These are phyloP conservation scores for Mesembryanthemum crystallinum DNA, from an alignment of 148 eudicot species.

Conservation along the genomic window DNA sequence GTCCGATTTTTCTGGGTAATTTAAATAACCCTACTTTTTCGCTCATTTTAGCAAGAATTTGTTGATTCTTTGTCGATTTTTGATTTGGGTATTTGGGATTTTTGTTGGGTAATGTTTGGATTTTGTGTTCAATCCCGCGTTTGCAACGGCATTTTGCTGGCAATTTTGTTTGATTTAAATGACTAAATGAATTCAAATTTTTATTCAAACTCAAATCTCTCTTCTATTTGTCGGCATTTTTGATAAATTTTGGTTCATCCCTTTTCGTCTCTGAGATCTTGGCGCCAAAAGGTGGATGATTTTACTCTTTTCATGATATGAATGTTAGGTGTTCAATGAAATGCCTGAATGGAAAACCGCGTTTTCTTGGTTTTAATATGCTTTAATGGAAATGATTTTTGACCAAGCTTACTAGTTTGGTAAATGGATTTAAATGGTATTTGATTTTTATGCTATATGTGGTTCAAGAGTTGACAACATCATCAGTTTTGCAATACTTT, in stretches of 20 bases:
- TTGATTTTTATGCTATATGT: not conserved
- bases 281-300: not conserved
- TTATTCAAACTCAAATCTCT: not conserved
- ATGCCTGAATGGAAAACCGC: conserved; percentile 18
- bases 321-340: conserved; percentile 26
- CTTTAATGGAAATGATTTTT: conserved; percentile 3
- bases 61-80: not conserved
- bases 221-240: not conserved
- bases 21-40: conserved; percentile 19
- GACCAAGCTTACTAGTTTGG: not conserved
- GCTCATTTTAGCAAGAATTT: conserved; percentile 6
- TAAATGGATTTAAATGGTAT: not conserved
- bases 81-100: conserved; percentile 22
- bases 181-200: not conserved
- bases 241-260: not conserved
- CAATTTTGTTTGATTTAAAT: not conserved
- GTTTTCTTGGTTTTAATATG: not conserved
- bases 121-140: conserved; percentile 1
- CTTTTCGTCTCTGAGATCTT: conserved; percentile 17
- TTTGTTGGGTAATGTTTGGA: conserved; percentile 14
- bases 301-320: conserved; percentile 16
- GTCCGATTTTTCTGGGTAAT: conserved; percentile 41
- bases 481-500: not conserved
- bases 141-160: conserved; percentile 10
- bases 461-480: not conserved